Evolutionary conservation across 176 grass and related monocot species (phyloP).

Genomic region (Carex pumila): DNA sequence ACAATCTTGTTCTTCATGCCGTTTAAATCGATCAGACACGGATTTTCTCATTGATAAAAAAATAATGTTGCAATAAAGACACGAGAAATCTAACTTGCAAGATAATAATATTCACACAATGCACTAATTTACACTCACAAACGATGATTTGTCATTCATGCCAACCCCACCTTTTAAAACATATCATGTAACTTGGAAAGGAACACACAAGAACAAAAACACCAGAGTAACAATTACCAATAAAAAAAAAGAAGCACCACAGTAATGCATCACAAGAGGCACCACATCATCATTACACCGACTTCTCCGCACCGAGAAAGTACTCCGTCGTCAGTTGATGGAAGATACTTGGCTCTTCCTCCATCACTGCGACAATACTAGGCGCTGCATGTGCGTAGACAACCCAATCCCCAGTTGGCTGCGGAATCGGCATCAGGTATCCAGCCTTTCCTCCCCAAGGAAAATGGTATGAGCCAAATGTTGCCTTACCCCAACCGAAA

Average conservation of each 20-base stretch:
- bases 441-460: constrained; percentile 46
- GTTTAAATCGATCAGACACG: background rate
- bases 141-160: background rate
- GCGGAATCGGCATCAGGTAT: constrained; percentile 76
- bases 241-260: background rate
- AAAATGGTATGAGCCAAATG: constrained; percentile 67
- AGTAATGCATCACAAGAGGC: background rate
- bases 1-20: background rate
- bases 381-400: constrained; percentile 42
- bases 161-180: background rate
- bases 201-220: background rate
- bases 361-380: constrained; percentile 48
- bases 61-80: background rate
- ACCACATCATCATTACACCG: background rate
- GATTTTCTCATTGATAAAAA: background rate
- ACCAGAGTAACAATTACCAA: background rate
- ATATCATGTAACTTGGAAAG: background rate
- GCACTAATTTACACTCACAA: constrained; percentile 1
- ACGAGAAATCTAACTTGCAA: background rate
- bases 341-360: constrained; percentile 51
- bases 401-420: constrained; percentile 47
- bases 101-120: background rate
- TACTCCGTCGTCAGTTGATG: constrained; percentile 24
- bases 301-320: constrained; percentile 20
- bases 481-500: constrained; percentile 58